Evolutionary conservation across 2,329 filamentous ascomycete species (phyloP).

Genomic region (Fusarium lyarnte): DNA sequence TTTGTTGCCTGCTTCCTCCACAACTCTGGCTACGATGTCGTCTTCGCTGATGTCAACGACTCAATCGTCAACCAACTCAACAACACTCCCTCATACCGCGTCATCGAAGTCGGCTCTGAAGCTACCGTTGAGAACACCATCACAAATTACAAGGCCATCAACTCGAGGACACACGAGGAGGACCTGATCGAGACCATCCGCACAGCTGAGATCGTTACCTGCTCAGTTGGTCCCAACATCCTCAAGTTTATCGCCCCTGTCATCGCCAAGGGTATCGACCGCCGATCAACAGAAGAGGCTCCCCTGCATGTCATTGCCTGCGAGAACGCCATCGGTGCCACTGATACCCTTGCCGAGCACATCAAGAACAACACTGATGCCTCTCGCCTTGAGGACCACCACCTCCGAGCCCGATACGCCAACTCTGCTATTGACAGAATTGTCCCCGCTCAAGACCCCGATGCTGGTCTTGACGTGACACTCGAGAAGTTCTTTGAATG

Average conservation of each 20-base stretch:
- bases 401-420: slow-evolving; percentile 84
- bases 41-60: slow-evolving; percentile 96
- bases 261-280: slow-evolving; percentile 92
- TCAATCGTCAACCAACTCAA: slow-evolving; percentile 83
- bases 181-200: slow-evolving; percentile 87
- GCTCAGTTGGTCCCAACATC: slow-evolving; percentile 95
- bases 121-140: slow-evolving; percentile 85
- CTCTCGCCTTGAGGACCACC: slow-evolving; percentile 73
- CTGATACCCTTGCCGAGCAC: slow-evolving; percentile 83
- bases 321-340: slow-evolving; percentile 97
- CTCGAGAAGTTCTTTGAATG: slow-evolving; percentile 99
- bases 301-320: slow-evolving; percentile 95
- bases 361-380: slow-evolving; percentile 81
- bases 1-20: slow-evolving; percentile 93
- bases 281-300: slow-evolving; percentile 68
- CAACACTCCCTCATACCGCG: slow-evolving; percentile 79
- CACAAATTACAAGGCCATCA: slow-evolving; percentile 96
- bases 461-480: slow-evolving; percentile 87
- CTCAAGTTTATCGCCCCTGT: slow-evolving; percentile 96
- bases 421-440: slow-evolving; percentile 99
- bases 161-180: slow-evolving; percentile 85
- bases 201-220: slow-evolving; percentile 90
- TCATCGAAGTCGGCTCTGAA: slow-evolving; percentile 90
- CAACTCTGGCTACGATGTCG: slow-evolving; percentile 92
- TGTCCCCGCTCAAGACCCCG: slow-evolving; percentile 85